A percentile compares a stretch with the other conserved stretches of the same genome.
phyloP scores from a whole-genome alignment of 129 eudicot genomes.

The Ambrosia artemisiifolia region DNA sequence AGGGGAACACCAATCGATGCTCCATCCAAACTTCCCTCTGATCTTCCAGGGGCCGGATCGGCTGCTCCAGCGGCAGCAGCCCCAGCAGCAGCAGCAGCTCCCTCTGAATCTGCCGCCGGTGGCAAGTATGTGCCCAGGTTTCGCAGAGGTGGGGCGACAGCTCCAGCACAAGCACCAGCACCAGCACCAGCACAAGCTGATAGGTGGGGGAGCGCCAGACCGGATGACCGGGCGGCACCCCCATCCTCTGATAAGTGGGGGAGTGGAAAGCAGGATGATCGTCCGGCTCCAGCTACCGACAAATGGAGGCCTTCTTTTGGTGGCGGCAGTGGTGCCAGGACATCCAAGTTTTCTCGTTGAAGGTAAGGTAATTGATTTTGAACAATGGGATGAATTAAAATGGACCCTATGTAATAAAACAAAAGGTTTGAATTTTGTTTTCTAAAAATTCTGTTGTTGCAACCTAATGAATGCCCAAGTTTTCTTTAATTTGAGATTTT shows the following conservation, averaged over 20 bases:
- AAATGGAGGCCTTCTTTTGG: slow-evolving; percentile 45
- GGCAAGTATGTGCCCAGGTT: slow-evolving; percentile 62
- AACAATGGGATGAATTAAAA: slow-evolving; percentile 6
- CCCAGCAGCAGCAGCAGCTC: slow-evolving; percentile 37
- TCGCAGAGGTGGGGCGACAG: slow-evolving; percentile 35
- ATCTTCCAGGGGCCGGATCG: slow-evolving; percentile 22
- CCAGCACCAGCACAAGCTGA: slow-evolving; percentile 48
- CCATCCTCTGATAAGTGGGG: slow-evolving; percentile 54
- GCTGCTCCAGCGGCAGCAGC: slow-evolving; percentile 25
- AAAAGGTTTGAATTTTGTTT: slow-evolving; percentile 20
- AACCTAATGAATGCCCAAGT: too few relatives aligned
- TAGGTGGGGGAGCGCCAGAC: slow-evolving; percentile 46
- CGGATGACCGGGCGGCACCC: slow-evolving; percentile 41
- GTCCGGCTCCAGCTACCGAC: slow-evolving; percentile 32
- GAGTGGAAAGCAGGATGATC: slow-evolving; percentile 40
- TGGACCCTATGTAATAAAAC: slow-evolving; percentile 15
- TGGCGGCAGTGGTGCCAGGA: slow-evolving; percentile 23
- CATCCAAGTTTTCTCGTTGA: slow-evolving; percentile 23
- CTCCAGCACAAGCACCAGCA: slow-evolving; percentile 42
- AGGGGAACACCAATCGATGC: slow-evolving; percentile 38
- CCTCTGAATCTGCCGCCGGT: slow-evolving; percentile 33
- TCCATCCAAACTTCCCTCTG: slow-evolving; percentile 38
- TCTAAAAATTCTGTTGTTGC: not conserved
- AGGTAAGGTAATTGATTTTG: not conserved
- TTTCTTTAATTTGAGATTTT: too few relatives aligned